Conservation (phyloP, 768 basidiomycete species). For the Cyclocybe cylindracea region DNA sequence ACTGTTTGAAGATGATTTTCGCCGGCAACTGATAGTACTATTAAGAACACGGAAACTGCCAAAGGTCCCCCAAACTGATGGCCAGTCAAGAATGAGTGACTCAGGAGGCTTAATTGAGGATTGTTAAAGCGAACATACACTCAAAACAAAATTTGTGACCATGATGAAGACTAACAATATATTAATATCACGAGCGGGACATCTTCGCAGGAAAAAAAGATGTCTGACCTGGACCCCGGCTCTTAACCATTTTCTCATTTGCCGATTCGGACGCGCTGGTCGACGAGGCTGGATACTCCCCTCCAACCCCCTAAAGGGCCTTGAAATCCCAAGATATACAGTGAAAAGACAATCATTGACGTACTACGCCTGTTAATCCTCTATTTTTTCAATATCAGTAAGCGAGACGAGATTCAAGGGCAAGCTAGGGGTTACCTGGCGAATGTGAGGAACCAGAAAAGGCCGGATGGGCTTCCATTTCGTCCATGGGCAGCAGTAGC, state of each 20-base stretch:
- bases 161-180: constrained; percentile 59
- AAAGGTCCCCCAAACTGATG: constrained; percentile 66
- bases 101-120: neutral
- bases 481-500: constrained; percentile 69
- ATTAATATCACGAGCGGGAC: neutral
- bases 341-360: constrained; percentile 17
- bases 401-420: neutral
- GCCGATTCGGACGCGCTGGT: constrained; percentile 72
- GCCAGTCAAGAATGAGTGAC: neutral
- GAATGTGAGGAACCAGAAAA: constrained; percentile 77
- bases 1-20: constrained; percentile 60
- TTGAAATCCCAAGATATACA: neutral
- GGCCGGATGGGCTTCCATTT: constrained; percentile 51
- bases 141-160: constrained; percentile 73
- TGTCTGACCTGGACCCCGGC: constrained; percentile 56
- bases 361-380: constrained; percentile 67
- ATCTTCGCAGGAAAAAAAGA: neutral
- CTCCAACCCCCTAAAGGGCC: constrained; percentile 59
- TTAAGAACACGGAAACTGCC: constrained; percentile 65
- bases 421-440: constrained; percentile 34
- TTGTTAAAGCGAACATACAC: constrained; percentile 35
- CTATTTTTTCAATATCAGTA: constrained; percentile 22
- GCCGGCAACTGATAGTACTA: constrained; percentile 68
- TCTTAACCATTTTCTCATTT: constrained; percentile 62
- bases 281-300: constrained; percentile 76